These are phyloP conservation scores for Kodamaea fungicola DNA, from an alignment of 1,139 yeast genomes.

Conservation along the genomic window DNA sequence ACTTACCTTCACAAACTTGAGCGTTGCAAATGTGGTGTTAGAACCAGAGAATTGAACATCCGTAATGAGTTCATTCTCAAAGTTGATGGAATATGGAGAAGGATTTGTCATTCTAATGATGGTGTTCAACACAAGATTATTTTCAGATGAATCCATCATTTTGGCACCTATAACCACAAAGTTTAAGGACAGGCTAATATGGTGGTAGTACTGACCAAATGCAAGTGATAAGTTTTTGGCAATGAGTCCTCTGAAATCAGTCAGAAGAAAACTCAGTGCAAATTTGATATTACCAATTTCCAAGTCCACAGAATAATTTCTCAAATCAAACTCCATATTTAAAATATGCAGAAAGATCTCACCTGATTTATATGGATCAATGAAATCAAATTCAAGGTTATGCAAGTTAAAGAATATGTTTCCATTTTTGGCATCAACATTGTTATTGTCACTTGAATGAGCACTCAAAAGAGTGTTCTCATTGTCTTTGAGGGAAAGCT, in stretches of 20 bases:
- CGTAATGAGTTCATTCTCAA: conserved; percentile 19
- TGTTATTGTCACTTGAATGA: conserved; percentile 10
- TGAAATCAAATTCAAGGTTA: conserved; percentile 12
- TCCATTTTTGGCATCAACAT: conserved; percentile 8
- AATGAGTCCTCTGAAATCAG: conserved; percentile 4
- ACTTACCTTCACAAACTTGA: conserved; percentile 12
- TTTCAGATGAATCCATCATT: conserved; percentile 21
- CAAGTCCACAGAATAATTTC: conserved; percentile 13
- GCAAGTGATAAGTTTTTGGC: too few relatives aligned
- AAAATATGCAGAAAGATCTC: conserved; percentile 12
- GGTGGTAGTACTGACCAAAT: too few relatives aligned
- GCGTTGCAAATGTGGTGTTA: conserved; percentile 15
- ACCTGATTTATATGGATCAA: conserved; percentile 15
- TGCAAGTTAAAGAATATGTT: conserved; percentile 10
- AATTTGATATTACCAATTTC: conserved; percentile 16
- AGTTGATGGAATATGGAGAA: conserved; percentile 19
- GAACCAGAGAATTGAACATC: conserved; percentile 16
- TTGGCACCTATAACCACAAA: conserved; percentile 21
- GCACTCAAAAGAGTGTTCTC: conserved; percentile 11
- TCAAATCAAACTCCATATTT: conserved; percentile 5
- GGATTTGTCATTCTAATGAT: conserved; percentile 42
- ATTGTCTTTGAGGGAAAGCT: conserved; percentile 8
- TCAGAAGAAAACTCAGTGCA: conserved; percentile 8
- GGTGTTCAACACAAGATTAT: conserved; percentile 19
- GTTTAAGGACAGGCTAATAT: conserved; percentile 11